Evolutionary conservation across 2,329 filamentous ascomycete species (phyloP), one percentile per base, ranked within the genome.

Genomic region (Chaetomium globosum): DNA sequence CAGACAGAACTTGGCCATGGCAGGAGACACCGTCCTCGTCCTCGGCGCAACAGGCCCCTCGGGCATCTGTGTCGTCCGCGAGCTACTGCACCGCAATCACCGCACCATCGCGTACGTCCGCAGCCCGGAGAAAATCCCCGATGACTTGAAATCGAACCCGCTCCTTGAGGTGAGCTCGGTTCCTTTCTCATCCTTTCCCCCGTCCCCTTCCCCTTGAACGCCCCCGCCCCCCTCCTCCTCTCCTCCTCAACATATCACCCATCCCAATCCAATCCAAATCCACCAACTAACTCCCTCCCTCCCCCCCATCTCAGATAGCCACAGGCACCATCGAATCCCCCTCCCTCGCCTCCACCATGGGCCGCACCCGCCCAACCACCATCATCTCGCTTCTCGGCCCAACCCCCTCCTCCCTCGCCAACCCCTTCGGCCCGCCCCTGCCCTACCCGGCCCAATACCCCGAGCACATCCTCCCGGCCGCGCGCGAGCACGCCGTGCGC

Each of bases 311-410:
- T 6, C 7, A 48, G 46, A 21, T 48, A 10, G n/a, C 46, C n/a
- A 48, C n/a, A 1, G 46, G 46, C 46, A n/a, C 23, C 21, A 56
- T 7, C 33, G n/a, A 23, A 19, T 43, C 39, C 39, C 39, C 39
- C 39, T 16, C 19, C 39, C 39, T 43, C 39, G 13, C 39, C 3
- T 5, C 7, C 21, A n/a, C 33, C 39, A 12, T 43, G 33, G 6
- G 3, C 54, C 3, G 33, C 54, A 12, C 1, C 19, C 2, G 3
- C 54, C 31, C 54, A 16, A 43, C 21, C 10, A 52, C 54, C 3
- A 23, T 56, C 54, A 26, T 43, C 54, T 56, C 54, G 12, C 54
- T 56, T 1, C 54, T 56, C n/a, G 54, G 54, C 10, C 54, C 54
- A 4, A 43, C 33, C 33, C 0, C 33, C 10, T 16, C 21, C n/a